Conservation (phyloP, 2,329 filamentous ascomycete genomes). For the Stachybotrys chartarum region DNA sequence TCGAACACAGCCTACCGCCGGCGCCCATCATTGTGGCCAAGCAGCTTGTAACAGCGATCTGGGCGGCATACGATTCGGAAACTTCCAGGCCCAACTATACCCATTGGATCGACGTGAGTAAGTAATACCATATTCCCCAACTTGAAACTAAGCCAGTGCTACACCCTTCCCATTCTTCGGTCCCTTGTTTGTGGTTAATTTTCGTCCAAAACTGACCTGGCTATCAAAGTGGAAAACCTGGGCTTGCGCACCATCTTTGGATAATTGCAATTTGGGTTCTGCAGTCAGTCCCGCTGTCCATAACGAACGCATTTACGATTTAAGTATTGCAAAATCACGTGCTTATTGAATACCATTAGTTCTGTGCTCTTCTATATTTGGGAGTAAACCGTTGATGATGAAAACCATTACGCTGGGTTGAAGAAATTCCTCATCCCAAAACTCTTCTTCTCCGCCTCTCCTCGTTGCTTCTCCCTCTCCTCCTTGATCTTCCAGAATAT, state of each 20-base stretch:
- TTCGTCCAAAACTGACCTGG: background rate
- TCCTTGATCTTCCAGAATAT: slow-evolving; percentile 13
- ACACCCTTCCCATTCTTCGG: background rate
- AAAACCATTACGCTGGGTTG: background rate
- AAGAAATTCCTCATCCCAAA: background rate
- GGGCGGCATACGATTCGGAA: slow-evolving; percentile 32
- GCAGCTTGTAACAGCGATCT: slow-evolving; percentile 31
- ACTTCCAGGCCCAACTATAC: slow-evolving; percentile 20
- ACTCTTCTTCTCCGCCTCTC: background rate
- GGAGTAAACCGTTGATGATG: too few relatives aligned
- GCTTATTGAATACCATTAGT: background rate
- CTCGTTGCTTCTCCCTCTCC: slow-evolving; percentile 2
- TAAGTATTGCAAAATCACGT: too few relatives aligned
- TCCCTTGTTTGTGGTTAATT: background rate
- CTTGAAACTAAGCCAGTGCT: background rate
- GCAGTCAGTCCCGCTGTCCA: too few relatives aligned
- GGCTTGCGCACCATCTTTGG: background rate
- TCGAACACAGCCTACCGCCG: slow-evolving; percentile 31
- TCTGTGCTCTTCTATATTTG: background rate
- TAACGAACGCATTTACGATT: too few relatives aligned
- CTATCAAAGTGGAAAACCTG: background rate
- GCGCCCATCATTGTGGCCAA: slow-evolving; percentile 34
- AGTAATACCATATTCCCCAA: slow-evolving; percentile 18
- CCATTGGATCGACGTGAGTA: slow-evolving; percentile 38
- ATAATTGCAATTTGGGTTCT: background rate